Conservation (phyloP, 2,329 filamentous ascomycete species). For the Aspergillus brunneoviolaceus region DNA sequence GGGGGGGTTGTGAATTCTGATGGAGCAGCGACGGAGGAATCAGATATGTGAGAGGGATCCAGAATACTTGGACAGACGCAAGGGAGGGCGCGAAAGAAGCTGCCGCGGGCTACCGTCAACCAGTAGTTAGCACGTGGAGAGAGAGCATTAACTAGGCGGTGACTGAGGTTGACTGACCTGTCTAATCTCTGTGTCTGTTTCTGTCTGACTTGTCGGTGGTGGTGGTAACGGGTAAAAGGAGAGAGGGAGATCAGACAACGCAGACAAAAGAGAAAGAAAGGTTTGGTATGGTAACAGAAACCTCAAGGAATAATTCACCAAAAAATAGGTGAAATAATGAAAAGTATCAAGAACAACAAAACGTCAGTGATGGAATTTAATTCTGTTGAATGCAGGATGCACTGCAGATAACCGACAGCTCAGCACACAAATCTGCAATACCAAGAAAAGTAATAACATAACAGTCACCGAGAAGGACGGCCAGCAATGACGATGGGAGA, state of each 20-base stretch:
- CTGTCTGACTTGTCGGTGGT: not conserved
- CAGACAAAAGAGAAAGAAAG: not conserved
- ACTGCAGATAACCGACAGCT: slow-evolving; percentile 25
- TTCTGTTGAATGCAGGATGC: slow-evolving; percentile 13
- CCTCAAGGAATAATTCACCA: not conserved
- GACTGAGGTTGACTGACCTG: slow-evolving; percentile 2
- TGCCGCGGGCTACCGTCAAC: slow-evolving; percentile 21
- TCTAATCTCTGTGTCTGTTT: not conserved
- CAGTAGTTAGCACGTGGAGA: slow-evolving; percentile 28
- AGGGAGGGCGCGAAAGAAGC: slow-evolving; percentile 23
- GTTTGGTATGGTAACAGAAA: not conserved
- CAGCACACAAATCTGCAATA: slow-evolving; percentile 23
- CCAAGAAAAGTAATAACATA: slow-evolving; percentile 11
- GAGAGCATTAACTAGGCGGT: slow-evolving; percentile 16
- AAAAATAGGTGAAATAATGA: slow-evolving; percentile 4
- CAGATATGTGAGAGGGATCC: slow-evolving; percentile 22
- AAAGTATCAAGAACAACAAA: not conserved
- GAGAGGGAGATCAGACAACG: not conserved
- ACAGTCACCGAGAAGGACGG: slow-evolving; percentile 4
- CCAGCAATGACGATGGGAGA: slow-evolving; percentile 4
- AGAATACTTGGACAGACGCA: slow-evolving; percentile 19
- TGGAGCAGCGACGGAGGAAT: slow-evolving; percentile 15
- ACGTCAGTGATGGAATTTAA: not conserved
- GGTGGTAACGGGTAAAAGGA: not conserved
- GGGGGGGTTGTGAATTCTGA: not conserved